Percentiles rank a stretch among this genome's conserved stretches.
phyloP scores from a whole-genome alignment of 768 basidiomycete species.

The Xerocomus spinulosus region DNA sequence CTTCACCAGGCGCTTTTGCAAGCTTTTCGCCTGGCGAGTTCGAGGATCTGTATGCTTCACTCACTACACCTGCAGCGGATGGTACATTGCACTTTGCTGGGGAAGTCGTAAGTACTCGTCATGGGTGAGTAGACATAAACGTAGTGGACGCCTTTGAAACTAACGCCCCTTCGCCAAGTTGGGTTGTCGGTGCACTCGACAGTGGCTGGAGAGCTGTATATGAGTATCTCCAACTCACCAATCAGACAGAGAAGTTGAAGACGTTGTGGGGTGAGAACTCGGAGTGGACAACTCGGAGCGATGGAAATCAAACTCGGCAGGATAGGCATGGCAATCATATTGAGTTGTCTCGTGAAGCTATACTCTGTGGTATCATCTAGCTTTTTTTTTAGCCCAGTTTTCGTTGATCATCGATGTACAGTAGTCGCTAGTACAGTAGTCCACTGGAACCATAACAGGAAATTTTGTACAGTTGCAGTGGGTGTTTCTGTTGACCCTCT shows the following conservation, averaged over 20 bases:
- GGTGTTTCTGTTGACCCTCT: too few species aligned
- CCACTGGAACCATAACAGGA: too few species aligned
- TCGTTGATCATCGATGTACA: too few species aligned
- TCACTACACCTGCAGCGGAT: constrained; percentile 30
- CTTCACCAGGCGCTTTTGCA: constrained; percentile 34
- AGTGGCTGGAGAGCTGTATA: constrained; percentile 34
- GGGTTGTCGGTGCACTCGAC: constrained; percentile 23
- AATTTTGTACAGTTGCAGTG: too few species aligned
- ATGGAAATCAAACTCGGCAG: too few species aligned
- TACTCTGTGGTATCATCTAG: too few species aligned
- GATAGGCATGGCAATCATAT: too few species aligned
- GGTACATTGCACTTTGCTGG: constrained; percentile 12
- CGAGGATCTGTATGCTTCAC: constrained; percentile 26
- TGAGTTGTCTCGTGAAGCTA: too few species aligned
- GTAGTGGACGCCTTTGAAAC: too few species aligned
- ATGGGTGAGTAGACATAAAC: constrained; percentile 5
- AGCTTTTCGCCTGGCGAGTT: constrained; percentile 40
- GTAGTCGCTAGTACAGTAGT: too few species aligned
- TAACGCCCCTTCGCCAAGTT: not conserved
- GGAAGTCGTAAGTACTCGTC: constrained; percentile 12
- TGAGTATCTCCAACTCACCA: constrained; percentile 16
- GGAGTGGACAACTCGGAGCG: not conserved
- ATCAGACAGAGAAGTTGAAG: constrained; percentile 1
- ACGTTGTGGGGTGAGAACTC: constrained; percentile 28
- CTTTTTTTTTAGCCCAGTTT: too few species aligned